Conservation (phyloP, 2,329 filamentous ascomycete species). For the Aplosporella prunicola region DNA sequence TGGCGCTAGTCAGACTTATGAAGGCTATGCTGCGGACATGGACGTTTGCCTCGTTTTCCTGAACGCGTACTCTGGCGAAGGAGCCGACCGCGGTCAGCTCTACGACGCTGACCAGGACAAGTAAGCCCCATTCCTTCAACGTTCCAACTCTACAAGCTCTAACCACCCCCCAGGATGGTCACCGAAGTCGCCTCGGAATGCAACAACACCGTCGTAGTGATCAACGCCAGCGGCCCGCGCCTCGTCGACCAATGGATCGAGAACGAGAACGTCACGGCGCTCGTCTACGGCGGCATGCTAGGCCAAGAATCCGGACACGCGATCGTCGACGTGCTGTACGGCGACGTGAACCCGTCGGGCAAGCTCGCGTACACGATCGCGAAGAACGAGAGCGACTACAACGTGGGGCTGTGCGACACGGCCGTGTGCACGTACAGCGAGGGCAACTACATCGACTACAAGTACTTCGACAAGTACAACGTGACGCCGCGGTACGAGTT, state of each 20-base stretch:
- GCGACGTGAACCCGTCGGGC: constrained; percentile 66
- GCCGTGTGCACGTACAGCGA: constrained; percentile 23
- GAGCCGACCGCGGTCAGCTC: constrained; percentile 9
- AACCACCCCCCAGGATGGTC: too few relatives aligned
- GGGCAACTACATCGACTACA: constrained; percentile 38
- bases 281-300: constrained; percentile 10
- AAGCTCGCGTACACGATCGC: constrained; percentile 82
- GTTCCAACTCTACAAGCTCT: too few relatives aligned
- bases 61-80: constrained; percentile 10
- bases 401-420: constrained; percentile 4
- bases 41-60: constrained; percentile 11
- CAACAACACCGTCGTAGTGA: constrained; percentile 60
- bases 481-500: constrained; percentile 25
- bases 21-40: constrained; percentile 10
- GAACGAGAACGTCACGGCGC: constrained; percentile 9
- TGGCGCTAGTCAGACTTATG: constrained; percentile 7
- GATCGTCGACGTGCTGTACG: constrained; percentile 69
- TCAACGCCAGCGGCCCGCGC: constrained; percentile 22
- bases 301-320: constrained; percentile 65
- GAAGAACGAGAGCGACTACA: constrained; percentile 59
- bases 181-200: constrained; percentile 59
- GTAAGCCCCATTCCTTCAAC: too few relatives aligned
- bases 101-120: constrained; percentile 20
- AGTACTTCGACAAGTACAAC: constrained; percentile 32
- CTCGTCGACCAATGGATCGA: constrained; percentile 11